phyloP scores from a whole-genome alignment of 768 basidiomycete species.

The Serendipita sp. region DNA sequence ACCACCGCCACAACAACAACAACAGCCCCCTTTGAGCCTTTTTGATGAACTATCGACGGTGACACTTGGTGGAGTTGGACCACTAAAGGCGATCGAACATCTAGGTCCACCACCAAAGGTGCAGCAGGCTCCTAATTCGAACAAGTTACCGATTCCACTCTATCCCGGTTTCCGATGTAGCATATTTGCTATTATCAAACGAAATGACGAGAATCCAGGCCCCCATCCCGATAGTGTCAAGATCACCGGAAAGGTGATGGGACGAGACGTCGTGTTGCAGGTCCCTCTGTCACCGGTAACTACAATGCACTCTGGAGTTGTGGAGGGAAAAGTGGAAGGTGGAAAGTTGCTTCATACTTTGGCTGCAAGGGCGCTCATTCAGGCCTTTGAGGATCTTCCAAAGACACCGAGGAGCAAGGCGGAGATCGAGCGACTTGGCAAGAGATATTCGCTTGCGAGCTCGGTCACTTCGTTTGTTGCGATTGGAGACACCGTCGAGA shows the following conservation, averaged over 20 bases:
- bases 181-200: constrained; percentile 11
- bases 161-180: constrained; percentile 10
- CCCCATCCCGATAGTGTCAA: neutral
- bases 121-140: constrained; percentile 6
- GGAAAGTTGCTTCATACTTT: constrained; percentile 33
- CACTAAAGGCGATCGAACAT: neutral
- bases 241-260: constrained; percentile 8
- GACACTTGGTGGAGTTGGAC: neutral
- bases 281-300: constrained; percentile 8
- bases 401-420: constrained; percentile 21
- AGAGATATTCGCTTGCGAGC: constrained; percentile 36
- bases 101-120: neutral
- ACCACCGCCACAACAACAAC: too few species aligned
- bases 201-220: neutral
- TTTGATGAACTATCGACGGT: neutral
- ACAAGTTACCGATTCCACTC: neutral
- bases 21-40: neutral
- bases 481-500: constrained; percentile 20
- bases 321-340: constrained; percentile 9
- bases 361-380: constrained; percentile 38
- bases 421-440: constrained; percentile 33
- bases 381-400: constrained; percentile 27
- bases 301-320: neutral
- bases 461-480: constrained; percentile 41
- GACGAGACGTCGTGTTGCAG: constrained; percentile 9